Evolutionary conservation across 2,329 filamentous ascomycete genomes (phyloP).

Genomic region (Diaporthe vexans): DNA sequence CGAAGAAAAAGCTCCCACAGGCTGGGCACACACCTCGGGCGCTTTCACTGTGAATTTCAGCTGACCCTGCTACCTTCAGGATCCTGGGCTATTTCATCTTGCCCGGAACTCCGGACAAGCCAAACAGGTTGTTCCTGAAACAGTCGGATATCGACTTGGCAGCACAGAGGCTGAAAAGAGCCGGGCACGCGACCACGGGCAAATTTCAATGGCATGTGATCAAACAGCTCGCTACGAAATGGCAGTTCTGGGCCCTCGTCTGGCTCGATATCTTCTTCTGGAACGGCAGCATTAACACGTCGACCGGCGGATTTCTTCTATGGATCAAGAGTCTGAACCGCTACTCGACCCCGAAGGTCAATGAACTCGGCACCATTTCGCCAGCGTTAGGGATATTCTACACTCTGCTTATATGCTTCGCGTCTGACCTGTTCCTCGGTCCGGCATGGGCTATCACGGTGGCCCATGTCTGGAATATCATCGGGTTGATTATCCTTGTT

Average conservation of each 20-base stretch:
- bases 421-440: constrained; percentile 66
- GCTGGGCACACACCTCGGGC: background rate
- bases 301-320: constrained; percentile 65
- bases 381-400: constrained; percentile 71
- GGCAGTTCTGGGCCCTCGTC: constrained; percentile 65
- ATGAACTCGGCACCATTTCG: constrained; percentile 65
- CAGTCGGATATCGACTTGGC: constrained; percentile 62
- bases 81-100: constrained; percentile 65
- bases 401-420: constrained; percentile 66
- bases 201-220: constrained; percentile 52
- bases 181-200: constrained; percentile 56
- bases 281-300: constrained; percentile 64
- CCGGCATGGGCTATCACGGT: constrained; percentile 69
- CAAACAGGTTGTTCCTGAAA: constrained; percentile 62
- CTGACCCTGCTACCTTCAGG: background rate
- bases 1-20: background rate
- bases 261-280: constrained; percentile 69
- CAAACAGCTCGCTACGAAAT: constrained; percentile 54
- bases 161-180: constrained; percentile 58
- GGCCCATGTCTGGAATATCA: constrained; percentile 63
- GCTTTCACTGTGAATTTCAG: background rate
- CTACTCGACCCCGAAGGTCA: constrained; percentile 61
- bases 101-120: constrained; percentile 64
- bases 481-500: constrained; percentile 66
- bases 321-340: constrained; percentile 70